These are phyloP conservation scores for Cerioporus squamosus DNA, from an alignment of 1,284 basidiomycete species.

Conservation along the genomic window DNA sequence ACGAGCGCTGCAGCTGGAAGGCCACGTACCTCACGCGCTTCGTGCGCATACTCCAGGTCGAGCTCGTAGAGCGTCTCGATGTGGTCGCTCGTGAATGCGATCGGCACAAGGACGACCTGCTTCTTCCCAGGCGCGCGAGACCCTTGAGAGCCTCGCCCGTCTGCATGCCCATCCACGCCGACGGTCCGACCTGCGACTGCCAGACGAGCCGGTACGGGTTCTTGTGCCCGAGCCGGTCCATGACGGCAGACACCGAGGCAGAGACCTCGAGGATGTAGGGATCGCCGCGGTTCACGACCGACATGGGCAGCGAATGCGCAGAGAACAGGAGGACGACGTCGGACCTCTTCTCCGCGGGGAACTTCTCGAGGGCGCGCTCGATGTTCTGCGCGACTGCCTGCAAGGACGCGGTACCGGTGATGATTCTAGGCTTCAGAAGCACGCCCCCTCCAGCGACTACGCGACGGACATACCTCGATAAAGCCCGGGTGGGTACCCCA, in stretches of 20 bases:
- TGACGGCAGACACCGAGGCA: conserved; percentile 89
- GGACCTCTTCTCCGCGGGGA: conserved; percentile 70
- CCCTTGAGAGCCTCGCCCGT: conserved; percentile 93
- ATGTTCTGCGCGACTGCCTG: conserved; percentile 93
- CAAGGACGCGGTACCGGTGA: background rate
- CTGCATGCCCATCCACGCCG: conserved; percentile 98
- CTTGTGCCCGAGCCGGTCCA: conserved; percentile 80
- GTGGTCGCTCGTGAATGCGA: conserved; percentile 99
- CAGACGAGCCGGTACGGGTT: conserved; percentile 94
- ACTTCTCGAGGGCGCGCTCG: conserved; percentile 82
- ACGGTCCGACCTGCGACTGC: conserved; percentile 98
- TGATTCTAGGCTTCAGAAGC: background rate
- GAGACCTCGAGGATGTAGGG: conserved; percentile 97
- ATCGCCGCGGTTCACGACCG: conserved; percentile 97
- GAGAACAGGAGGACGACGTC: conserved; percentile 93
- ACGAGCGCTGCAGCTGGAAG: background rate
- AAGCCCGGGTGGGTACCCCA: conserved; percentile 97
- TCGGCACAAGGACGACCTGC: conserved; percentile 89
- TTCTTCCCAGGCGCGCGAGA: conserved; percentile 86
- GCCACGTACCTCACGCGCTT: conserved; percentile 81
- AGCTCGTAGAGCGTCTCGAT: conserved; percentile 99
- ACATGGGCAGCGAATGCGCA: conserved; percentile 97
- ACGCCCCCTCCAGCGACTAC: background rate
- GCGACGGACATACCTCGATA: conserved; percentile 71
- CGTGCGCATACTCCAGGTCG: conserved; percentile 92